Conservation (phyloP, 495 filamentous ascomycete species). For the Tuber calosporum region DNA sequence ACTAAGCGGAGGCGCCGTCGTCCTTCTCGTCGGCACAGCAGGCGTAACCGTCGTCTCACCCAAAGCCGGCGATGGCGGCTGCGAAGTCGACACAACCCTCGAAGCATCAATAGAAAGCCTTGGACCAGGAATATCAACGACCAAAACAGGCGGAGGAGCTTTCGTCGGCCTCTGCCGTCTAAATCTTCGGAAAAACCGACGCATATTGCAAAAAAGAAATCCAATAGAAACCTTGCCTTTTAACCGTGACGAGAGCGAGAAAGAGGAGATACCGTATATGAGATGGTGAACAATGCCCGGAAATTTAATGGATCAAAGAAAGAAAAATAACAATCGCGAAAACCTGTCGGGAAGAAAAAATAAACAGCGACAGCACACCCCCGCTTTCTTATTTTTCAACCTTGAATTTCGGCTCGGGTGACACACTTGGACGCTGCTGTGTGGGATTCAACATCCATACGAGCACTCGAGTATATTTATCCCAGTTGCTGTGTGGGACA, state of each 20-base stretch:
- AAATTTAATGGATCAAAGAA: not conserved
- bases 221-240: not conserved
- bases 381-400: not conserved
- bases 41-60: not conserved
- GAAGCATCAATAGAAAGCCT: not conserved
- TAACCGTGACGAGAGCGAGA: not conserved
- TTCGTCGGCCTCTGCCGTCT: not conserved
- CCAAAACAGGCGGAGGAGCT: not conserved
- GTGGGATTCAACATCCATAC: too few relatives aligned
- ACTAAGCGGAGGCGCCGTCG: not conserved
- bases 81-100: not conserved
- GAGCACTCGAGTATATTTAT: too few relatives aligned
- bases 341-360: not conserved
- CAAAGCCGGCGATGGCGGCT: not conserved
- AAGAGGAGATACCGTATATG: not conserved
- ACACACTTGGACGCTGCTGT: not conserved
- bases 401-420: not conserved
- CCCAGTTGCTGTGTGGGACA: too few relatives aligned
- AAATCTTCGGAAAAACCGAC: not conserved
- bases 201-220: not conserved
- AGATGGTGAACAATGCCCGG: not conserved
- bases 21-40: not conserved
- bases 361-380: not conserved
- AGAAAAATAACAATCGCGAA: not conserved
- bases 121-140: not conserved